Base-by-base conservation (phyloP, 768 basidiomycete genomes). In the Mycena polygramma region DNA sequence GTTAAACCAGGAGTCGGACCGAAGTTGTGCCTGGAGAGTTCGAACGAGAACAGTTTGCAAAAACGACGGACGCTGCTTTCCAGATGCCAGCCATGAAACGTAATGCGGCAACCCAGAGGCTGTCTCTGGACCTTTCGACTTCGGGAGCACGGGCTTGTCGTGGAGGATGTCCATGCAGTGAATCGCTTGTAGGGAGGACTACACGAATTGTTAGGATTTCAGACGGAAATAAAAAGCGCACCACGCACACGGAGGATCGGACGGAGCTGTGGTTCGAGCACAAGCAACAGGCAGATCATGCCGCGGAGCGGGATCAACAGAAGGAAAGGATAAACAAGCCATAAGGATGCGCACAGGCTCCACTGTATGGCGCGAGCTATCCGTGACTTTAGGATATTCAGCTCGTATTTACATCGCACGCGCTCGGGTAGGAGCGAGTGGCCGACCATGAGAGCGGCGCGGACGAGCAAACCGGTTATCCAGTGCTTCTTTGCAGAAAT, bases 131-230 rank as follows among this genome's bases (percentile, higher is more conserved):
- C 39, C 57, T 35, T 63, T 59, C 0, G 63, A 60, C 51, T 70
- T 70, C 14, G 63, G 51, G 5, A 70, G n/a, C 19, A 65, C 52
- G 22, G 63, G 63, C 13, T 70, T 70, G 37, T 70, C 69, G 57
- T 64, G 63, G 30, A 70, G 68, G 46, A 70, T 70, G 41, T 70
- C 68, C 63, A 64, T 65, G 43, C 68, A 64, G 52, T 65, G 68
- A 57, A 69, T 69, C 13, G 68, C 63, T 39, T 64, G 68, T 49
- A 69, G 39, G 4, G 69, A 64, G 13, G 69, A 70, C 63, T 69
- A 51, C 8, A 51, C 9, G 17, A 9, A 14, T 7, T n/a, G n/a
- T 64, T 17, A 64, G 30, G 7, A 55, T 52, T 7, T 36, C 59
- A 22, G 36, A 24, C 35, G 9, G 5, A 8, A 24, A 57, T 41